Base-by-base conservation (phyloP, 1,284 basidiomycete genomes). In the Apiotrichum siamense region DNA sequence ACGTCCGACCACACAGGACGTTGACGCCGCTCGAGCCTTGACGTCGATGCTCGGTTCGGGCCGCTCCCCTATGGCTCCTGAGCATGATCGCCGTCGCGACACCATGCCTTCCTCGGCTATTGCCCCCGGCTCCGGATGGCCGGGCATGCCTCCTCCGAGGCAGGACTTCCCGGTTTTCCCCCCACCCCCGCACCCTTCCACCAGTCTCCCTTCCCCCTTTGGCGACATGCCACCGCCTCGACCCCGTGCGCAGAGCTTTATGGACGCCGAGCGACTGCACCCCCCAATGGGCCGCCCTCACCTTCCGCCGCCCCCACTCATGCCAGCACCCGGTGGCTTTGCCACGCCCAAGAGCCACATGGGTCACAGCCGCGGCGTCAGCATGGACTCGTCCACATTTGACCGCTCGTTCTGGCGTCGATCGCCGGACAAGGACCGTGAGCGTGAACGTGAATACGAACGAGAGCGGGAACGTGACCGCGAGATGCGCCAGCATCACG, bases 1-100 rank as follows among this genome's bases (percentile, higher is more conserved):
- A 26, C 48, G 51, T 9, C 50, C 67, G 2, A 66, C 67, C 9
- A 62, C 56, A 9, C 70, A 71, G 50, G 70, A 73, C 49, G 66
- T 73, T 21, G 66, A 73, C 52, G 70, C 70, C 3, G 70, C 70
- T 2, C 66, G 65, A 35, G 70, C 70, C 0, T 44, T 73, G 5
- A 66, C 70, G 5, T 64, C 53, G 15, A 70, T 73, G 68, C 57
- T 70, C 6, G 65, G 59, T n/a, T 56, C 58, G 3, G 59, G 54
- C 21, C 42, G 54, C 31, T 57, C 46, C 12, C 54, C 49, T 10
- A 27, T 43, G 3, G 41, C 41, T 21, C 41, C 41, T 13, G 41
- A 27, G 3, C 41, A 18, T 17, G 43, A 36, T 13, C 43, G 32
- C 17, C 31, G 24, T 12, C 31, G 7, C 33, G 29, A 44, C 20